Evolutionary conservation across 2,329 filamentous ascomycete genomes (phyloP).

Genomic region (Cladophialophora immunda): DNA sequence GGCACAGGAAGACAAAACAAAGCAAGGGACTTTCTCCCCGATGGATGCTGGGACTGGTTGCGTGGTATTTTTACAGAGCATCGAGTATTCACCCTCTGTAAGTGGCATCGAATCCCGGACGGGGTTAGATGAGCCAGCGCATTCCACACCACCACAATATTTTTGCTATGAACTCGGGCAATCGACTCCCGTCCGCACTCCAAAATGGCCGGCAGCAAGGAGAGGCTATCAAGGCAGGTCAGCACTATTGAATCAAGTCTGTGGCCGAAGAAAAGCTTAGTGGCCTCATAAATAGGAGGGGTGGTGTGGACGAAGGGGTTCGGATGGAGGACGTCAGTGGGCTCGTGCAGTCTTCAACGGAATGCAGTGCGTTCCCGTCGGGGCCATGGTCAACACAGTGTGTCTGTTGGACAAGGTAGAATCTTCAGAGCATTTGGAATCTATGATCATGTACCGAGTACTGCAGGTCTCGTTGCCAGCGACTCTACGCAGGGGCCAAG

Average conservation of each 20-base stretch:
- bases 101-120: no score
- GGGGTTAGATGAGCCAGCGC: neutral
- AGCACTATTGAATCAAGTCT: conserved; percentile 8
- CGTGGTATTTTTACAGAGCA: neutral
- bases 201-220: neutral
- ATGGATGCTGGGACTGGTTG: neutral
- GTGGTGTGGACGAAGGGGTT: neutral
- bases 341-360: neutral
- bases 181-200: neutral
- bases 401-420: neutral
- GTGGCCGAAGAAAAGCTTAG: neutral
- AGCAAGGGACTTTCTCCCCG: neutral
- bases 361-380: neutral
- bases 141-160: conserved; percentile 6
- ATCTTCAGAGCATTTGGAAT: no score
- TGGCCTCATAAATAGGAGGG: neutral
- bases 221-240: neutral
- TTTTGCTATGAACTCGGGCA: neutral
- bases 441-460: no score
- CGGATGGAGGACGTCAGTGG: neutral
- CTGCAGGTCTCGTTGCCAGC: neutral
- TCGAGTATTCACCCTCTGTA: neutral
- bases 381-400: neutral
- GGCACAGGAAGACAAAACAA: neutral
- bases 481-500: neutral